These are phyloP conservation scores for Penicillium nordicum DNA, from an alignment of 2,329 filamentous ascomycete species.

Conservation along the genomic window DNA sequence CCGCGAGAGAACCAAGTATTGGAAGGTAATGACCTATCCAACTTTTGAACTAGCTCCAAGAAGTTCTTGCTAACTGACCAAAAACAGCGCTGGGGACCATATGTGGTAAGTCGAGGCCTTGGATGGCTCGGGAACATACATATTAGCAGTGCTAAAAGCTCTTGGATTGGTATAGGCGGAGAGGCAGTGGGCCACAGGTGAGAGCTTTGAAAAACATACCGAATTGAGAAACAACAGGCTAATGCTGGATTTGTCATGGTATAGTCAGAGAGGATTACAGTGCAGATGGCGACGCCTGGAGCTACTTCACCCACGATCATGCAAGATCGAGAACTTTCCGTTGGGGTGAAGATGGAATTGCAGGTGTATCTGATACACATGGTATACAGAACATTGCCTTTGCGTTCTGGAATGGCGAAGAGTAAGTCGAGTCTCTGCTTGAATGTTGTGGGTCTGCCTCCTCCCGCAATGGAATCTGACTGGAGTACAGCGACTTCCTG, in stretches of 20 bases:
- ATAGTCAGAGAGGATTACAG: constrained; percentile 88
- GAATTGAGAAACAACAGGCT: constrained; percentile 8
- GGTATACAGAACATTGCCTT: constrained; percentile 90
- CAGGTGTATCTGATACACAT: constrained; percentile 90
- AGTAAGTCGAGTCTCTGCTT: constrained; percentile 55
- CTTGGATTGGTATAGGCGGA: constrained; percentile 53
- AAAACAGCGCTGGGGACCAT: constrained; percentile 68
- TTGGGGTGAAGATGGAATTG: constrained; percentile 97
- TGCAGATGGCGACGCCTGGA: constrained; percentile 89
- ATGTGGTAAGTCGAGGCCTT: constrained; percentile 50
- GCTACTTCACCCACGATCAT: constrained; percentile 91
- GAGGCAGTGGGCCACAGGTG: constrained; percentile 90
- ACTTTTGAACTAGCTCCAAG: neutral
- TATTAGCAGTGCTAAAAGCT: neutral
- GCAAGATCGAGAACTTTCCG: constrained; percentile 83
- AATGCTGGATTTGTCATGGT: constrained; percentile 25
- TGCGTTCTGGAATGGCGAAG: constrained; percentile 96
- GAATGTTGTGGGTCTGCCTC: neutral
- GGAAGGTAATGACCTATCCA: constrained; percentile 65
- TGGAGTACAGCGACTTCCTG: constrained; percentile 67
- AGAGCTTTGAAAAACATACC: neutral
- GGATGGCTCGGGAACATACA: neutral
- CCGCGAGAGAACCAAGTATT: constrained; percentile 78
- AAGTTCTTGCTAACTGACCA: neutral
- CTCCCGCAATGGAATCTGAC: neutral